Percentiles rank a stretch among this genome's conserved stretches.
phyloP scores from a whole-genome alignment of 2,329 filamentous ascomycete genomes.

The Paraphaeosphaeria minitans region DNA sequence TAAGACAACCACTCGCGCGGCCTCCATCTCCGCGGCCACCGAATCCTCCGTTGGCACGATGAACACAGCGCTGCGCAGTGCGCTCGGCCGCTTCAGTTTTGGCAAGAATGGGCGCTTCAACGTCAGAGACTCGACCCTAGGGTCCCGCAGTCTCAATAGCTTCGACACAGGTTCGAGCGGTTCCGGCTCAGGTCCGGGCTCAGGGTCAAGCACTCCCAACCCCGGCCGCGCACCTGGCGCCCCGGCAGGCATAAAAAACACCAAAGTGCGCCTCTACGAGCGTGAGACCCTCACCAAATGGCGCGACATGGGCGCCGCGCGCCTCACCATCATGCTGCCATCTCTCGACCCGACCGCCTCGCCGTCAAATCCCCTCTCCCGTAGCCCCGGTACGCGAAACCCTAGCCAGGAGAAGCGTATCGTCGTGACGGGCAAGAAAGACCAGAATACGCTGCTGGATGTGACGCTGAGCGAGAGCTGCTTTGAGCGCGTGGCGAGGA shows the following conservation, averaged over 20 bases:
- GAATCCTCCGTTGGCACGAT: conserved; percentile 77
- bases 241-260: conserved; percentile 73
- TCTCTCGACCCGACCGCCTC: conserved; percentile 26
- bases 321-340: conserved; percentile 79
- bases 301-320: conserved; percentile 87
- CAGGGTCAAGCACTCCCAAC: conserved; percentile 42
- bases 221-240: conserved; percentile 41
- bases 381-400: conserved; percentile 42
- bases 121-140: conserved; percentile 77
- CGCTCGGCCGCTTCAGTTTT: conserved; percentile 73
- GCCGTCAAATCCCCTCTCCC: conserved; percentile 10
- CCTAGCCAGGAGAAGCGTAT: conserved; percentile 78
- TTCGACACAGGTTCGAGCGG: conserved; percentile 54
- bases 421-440: conserved; percentile 73
- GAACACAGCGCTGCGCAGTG: conserved; percentile 74
- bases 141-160: conserved; percentile 62
- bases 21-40: conserved; percentile 66
- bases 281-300: conserved; percentile 77
- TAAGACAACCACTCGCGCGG: conserved; percentile 57
- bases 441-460: conserved; percentile 71
- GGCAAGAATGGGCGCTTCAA: conserved; percentile 77
- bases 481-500: conserved; percentile 81
- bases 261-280: conserved; percentile 85
- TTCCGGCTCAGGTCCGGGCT: conserved; percentile 44
- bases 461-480: conserved; percentile 83